These are phyloP conservation scores for Nepenthes gracilis DNA, from an alignment of 148 eudicot genomes.

Conservation along the genomic window DNA sequence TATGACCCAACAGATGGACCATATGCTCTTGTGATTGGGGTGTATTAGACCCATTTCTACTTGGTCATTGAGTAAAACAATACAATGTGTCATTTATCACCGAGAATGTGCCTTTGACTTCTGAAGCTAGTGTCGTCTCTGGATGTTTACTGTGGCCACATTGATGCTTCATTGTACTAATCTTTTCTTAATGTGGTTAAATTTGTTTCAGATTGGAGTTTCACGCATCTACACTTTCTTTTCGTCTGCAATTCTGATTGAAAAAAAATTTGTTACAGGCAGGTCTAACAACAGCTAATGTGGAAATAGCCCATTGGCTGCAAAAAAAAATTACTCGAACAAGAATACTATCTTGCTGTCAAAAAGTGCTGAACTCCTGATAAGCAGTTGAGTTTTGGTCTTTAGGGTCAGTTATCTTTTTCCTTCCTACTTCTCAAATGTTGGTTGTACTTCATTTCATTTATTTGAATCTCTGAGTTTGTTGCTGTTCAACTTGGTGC, in stretches of 20 bases:
- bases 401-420: conserved; percentile 54
- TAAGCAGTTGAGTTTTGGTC: conserved; percentile 96
- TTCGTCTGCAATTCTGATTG: background rate
- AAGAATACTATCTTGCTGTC: conserved; percentile 75
- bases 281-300: conserved; percentile 89
- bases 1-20: no score
- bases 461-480: background rate
- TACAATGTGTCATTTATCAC: no score
- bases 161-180: no score
- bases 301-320: conserved; percentile 89
- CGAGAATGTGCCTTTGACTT: no score
- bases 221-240: background rate
- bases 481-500: background rate
- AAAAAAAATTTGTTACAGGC: conserved; percentile 50
- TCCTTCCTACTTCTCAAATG: background rate
- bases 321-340: conserved; percentile 60
- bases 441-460: background rate
- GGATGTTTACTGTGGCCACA: no score
- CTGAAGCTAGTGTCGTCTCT: no score
- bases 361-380: conserved; percentile 95
- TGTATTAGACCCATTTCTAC: no score
- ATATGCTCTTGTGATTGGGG: no score
- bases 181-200: no score
- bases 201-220: no score
- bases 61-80: no score